These are phyloP conservation scores for Exophiala xenobiotica DNA, from an alignment of 2,329 filamentous ascomycete genomes.

Conservation along the genomic window DNA sequence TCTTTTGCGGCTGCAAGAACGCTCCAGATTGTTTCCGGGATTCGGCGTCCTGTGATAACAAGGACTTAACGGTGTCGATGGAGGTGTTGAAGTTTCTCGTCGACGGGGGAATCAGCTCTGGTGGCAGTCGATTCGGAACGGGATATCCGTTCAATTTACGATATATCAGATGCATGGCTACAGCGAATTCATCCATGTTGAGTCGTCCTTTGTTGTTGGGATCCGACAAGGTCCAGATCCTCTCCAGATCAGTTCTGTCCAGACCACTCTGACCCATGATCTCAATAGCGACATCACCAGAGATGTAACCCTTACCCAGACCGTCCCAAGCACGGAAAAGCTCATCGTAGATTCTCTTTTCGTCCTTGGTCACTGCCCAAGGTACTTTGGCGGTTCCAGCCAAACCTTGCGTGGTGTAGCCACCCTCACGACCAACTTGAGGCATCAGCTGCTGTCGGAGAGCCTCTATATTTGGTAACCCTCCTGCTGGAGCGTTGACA, in stretches of 20 bases:
- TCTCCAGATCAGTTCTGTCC: slow-evolving; percentile 84
- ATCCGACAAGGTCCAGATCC: slow-evolving; percentile 92
- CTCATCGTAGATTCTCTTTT: slow-evolving; percentile 94
- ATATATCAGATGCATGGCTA: slow-evolving; percentile 99
- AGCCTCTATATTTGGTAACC: slow-evolving; percentile 89
- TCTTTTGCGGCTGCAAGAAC: slow-evolving; percentile 87
- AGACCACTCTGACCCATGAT: slow-evolving; percentile 96
- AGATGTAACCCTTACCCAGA: slow-evolving; percentile 86
- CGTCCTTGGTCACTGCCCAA: slow-evolving; percentile 98
- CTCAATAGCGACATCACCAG: slow-evolving; percentile 88
- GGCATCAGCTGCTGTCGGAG: slow-evolving; percentile 96
- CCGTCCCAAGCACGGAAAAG: slow-evolving; percentile 97
- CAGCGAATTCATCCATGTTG: slow-evolving; percentile 95
- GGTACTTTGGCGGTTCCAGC: slow-evolving; percentile 93
- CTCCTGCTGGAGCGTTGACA: slow-evolving; percentile 86
- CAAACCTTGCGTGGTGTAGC: slow-evolving; percentile 80
- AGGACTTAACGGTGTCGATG: slow-evolving; percentile 85
- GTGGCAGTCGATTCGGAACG: slow-evolving; percentile 78
- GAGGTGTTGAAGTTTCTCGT: slow-evolving; percentile 91
- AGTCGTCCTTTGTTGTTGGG: slow-evolving; percentile 90
- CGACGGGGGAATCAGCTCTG: slow-evolving; percentile 91
- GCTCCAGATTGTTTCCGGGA: slow-evolving; percentile 85
- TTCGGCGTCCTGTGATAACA: slow-evolving; percentile 87
- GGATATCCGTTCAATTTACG: slow-evolving; percentile 95
- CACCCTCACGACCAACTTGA: slow-evolving; percentile 83